phyloP scores from a whole-genome alignment of 805 yeast species.

The Lipomyces mesembrius region DNA sequence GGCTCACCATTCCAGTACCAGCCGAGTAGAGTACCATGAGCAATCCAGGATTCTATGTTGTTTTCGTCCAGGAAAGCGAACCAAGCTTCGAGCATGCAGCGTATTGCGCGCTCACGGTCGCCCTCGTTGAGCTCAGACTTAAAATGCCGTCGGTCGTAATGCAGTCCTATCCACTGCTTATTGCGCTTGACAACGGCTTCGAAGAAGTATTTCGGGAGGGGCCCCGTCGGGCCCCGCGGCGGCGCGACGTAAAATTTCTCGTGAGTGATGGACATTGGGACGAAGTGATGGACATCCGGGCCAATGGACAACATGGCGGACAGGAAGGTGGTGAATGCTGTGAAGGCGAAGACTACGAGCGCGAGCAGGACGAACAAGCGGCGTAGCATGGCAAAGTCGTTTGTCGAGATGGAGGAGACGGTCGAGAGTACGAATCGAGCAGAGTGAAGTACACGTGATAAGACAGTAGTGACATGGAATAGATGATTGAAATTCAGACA shows the following conservation, averaged over 20 bases:
- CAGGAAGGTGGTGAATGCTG: constrained; percentile 21
- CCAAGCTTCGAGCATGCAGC: constrained; percentile 54
- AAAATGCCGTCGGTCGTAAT: constrained; percentile 73
- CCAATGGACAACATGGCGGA: constrained; percentile 7
- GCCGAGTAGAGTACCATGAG: constrained; percentile 56
- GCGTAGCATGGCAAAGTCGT: constrained; percentile 21
- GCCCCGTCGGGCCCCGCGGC: constrained; percentile 20
- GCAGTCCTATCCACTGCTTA: constrained; percentile 40
- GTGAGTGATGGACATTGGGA: constrained; percentile 35
- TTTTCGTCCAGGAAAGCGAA: constrained; percentile 51
- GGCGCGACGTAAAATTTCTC: constrained; percentile 37
- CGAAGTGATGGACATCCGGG: constrained; percentile 7
- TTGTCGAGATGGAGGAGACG: neutral
- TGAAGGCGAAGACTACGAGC: constrained; percentile 18
- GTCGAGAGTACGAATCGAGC: neutral
- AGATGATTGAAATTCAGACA: neutral
- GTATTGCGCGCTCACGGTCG: constrained; percentile 53
- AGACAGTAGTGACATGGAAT: neutral
- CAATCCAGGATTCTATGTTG: constrained; percentile 54
- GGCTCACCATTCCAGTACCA: constrained; percentile 57
- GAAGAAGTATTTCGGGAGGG: constrained; percentile 35
- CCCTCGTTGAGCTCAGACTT: constrained; percentile 49
- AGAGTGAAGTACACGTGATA: neutral
- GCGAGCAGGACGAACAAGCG: constrained; percentile 20
- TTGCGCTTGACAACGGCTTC: constrained; percentile 28